phyloP scores from a whole-genome alignment of 2,329 filamentous ascomycete genomes.

The Claviceps sp. region DNA sequence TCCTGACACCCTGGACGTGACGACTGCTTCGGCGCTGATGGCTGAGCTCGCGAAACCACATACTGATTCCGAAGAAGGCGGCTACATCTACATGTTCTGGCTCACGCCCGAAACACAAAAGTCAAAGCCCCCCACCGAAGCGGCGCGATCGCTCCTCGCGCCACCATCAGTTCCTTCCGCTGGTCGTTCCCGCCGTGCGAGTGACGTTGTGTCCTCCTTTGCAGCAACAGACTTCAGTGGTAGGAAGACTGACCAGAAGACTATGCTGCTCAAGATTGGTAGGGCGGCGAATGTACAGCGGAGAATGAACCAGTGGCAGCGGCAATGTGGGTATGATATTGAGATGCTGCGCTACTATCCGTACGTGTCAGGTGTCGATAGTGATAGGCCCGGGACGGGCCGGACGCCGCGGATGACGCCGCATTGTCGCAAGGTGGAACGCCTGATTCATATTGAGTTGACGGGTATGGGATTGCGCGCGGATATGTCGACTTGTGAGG shows the following conservation, averaged over 20 bases:
- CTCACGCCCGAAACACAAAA: slow-evolving; percentile 53
- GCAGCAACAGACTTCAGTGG: slow-evolving; percentile 17
- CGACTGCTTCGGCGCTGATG: slow-evolving; percentile 57
- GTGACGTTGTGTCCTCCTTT: slow-evolving; percentile 41
- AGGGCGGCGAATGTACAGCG: slow-evolving; percentile 73
- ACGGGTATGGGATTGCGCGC: slow-evolving; percentile 42
- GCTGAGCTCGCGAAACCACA: slow-evolving; percentile 61
- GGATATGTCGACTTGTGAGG: slow-evolving; percentile 47
- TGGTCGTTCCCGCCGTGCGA: slow-evolving; percentile 31
- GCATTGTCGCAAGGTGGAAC: slow-evolving; percentile 77
- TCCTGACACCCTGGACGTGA: slow-evolving; percentile 49
- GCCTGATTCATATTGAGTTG: slow-evolving; percentile 85
- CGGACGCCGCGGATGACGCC: slow-evolving; percentile 55
- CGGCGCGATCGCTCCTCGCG: slow-evolving; percentile 44
- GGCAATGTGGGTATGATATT: slow-evolving; percentile 82
- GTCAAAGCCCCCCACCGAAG: slow-evolving; percentile 41
- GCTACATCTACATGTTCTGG: slow-evolving; percentile 99
- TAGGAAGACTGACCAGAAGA: slow-evolving; percentile 30
- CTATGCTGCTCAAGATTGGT: slow-evolving; percentile 55
- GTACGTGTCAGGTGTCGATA: slow-evolving; percentile 42
- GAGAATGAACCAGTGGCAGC: slow-evolving; percentile 82
- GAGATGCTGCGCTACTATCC: slow-evolving; percentile 88
- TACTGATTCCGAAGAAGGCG: slow-evolving; percentile 57
- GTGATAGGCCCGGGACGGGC: slow-evolving; percentile 13
- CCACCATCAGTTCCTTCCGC: slow-evolving; percentile 27